These are phyloP conservation scores for Chenopodium formosanum DNA, from an alignment of 148 eudicot species.

Conservation along the genomic window DNA sequence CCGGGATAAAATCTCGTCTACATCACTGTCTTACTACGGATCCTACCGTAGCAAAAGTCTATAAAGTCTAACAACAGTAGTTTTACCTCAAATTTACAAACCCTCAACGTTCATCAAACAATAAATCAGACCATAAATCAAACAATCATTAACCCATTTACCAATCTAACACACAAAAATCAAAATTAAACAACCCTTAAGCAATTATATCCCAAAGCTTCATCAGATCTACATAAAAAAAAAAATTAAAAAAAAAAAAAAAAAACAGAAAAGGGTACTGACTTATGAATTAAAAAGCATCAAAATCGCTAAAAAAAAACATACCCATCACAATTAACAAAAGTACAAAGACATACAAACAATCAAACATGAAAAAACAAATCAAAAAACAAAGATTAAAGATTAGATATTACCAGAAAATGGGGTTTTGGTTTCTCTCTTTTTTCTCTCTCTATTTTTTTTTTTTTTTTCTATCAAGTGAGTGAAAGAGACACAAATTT, in stretches of 20 bases:
- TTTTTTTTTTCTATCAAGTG: neutral
- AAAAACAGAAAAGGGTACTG: neutral
- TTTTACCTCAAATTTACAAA: neutral
- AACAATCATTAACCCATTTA: neutral
- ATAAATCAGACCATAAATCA: neutral
- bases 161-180: neutral
- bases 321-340: neutral
- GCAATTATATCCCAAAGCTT: neutral
- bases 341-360: neutral
- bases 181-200: neutral
- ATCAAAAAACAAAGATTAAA: neutral
- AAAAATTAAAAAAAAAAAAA: no score
- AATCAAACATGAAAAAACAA: slow-evolving; percentile 7
- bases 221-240: slow-evolving; percentile 26
- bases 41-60: neutral
- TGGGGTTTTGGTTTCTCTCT: neutral
- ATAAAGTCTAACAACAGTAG: neutral
- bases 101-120: neutral
- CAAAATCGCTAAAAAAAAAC: neutral
- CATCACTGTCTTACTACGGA: neutral
- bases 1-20: neutral
- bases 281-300: neutral
- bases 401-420: slow-evolving; percentile 15
- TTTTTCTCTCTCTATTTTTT: neutral
- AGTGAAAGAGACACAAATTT: slow-evolving; percentile 11